Evolutionary conservation across 768 basidiomycete species (phyloP), one percentile per base, ranked within the genome.

Genomic region (Trametes cingulata): DNA sequence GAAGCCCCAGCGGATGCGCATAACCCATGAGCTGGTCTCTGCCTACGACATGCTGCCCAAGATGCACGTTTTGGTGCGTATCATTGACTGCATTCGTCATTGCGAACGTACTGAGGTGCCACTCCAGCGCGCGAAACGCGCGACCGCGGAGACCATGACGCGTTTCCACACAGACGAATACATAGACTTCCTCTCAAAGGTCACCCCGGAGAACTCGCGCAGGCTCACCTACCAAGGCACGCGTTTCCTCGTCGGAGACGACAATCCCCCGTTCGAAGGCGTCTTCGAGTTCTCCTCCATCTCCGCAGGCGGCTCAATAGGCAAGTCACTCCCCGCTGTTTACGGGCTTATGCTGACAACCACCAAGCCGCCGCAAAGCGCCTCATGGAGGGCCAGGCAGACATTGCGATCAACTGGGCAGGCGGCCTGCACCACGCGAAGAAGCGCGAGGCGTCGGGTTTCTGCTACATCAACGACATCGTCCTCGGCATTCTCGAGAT

Each of bases 341-440:
- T 10, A 33, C 29, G 29, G 29, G 6, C 29, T 33, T 33, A 10
- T 33, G n/a, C 29, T 33, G 29, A 33, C 29, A 4, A 33, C 29
- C 19, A 37, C 48, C 1, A 24, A 93, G 93, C 82, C 67, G 94
- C 90, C 14, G 92, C 95, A 0, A 83, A 91, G 63, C 80, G 88
- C 20, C 80, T 98, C 60, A 81, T 89, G 47, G 82, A 84, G 3
- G 95, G 95, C 1, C 80, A 88, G 1, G 81, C 94, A 2, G 89
- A 91, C 66, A 85, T 90, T 47, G 87, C 88, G 0, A 92, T 98
- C 63, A 97, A 98, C 75, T 98, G 95, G 97, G 94, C 97, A 0
- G 97, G 97, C 9, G 97, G 97, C 2, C 82, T 99, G 3, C 97
- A 99, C 75, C 97, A 99, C 73, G 97, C 97, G n/a, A 99, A 99